A percentile compares a stretch with the other conserved stretches of the same genome.
Evolutionary conservation across 2,329 filamentous ascomycete genomes (phyloP).

Genomic region (Mycosphaerella sp.): DNA sequence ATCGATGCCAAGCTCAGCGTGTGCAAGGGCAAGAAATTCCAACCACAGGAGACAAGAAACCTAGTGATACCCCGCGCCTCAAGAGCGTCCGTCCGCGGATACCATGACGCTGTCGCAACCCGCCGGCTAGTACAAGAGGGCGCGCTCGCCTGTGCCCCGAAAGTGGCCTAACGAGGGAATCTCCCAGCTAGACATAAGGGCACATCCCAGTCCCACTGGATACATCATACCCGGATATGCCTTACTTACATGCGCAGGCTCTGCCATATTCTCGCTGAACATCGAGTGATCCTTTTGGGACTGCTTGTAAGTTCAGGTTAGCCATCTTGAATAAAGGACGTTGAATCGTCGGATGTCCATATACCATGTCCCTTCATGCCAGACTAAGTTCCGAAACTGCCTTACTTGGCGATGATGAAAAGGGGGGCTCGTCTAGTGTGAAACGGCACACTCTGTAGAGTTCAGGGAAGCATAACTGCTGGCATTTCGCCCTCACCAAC

Average conservation of each 20-base stretch:
- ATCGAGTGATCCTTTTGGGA: not conserved
- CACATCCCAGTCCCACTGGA: not conserved
- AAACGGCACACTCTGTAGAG: not conserved
- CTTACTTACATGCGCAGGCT: not conserved
- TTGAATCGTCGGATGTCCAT: too few relatives aligned
- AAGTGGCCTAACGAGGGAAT: not conserved
- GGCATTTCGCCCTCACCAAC: not conserved
- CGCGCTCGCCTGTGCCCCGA: not conserved
- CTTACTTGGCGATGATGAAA: not conserved
- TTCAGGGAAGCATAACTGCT: not conserved
- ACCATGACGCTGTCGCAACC: too few relatives aligned
- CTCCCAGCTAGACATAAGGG: not conserved
- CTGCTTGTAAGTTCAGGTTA: too few relatives aligned
- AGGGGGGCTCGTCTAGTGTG: not conserved
- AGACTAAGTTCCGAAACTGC: too few relatives aligned
- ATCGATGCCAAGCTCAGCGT: not conserved
- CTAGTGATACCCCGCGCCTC: not conserved
- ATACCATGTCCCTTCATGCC: too few relatives aligned
- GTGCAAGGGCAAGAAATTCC: not conserved
- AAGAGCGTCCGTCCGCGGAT: too few relatives aligned
- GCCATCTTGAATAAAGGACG: too few relatives aligned
- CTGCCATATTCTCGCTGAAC: not conserved
- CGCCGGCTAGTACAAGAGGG: too few relatives aligned
- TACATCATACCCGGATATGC: too few relatives aligned
- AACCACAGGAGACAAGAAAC: not conserved